A percentile compares a stretch with the other conserved stretches of the same genome.
phyloP scores from a whole-genome alignment of 257 asterid genomes.

The Solanum infundibuliforme region DNA sequence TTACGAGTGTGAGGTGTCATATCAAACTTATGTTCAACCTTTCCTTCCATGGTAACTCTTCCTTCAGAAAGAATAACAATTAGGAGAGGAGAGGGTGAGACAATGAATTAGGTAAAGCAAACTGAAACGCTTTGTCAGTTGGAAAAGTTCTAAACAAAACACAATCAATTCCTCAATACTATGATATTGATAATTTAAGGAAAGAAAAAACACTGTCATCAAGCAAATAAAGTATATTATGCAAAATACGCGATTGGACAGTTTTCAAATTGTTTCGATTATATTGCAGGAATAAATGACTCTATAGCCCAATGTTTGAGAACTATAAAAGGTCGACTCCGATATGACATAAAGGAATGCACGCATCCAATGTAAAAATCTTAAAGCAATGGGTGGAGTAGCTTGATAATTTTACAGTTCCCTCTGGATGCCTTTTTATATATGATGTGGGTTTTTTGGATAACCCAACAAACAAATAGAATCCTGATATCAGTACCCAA shows the following conservation, averaged over 20 bases:
- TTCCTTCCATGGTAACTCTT: conserved; percentile 53
- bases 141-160: not conserved
- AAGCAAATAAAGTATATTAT: not conserved
- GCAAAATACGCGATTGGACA: not conserved
- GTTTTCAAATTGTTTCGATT: not conserved
- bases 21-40: conserved; percentile 88
- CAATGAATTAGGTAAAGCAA: not conserved
- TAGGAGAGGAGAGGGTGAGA: not conserved
- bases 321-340: not conserved
- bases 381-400: not conserved
- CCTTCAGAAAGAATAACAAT: conserved; percentile 11
- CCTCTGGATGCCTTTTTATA: not conserved
- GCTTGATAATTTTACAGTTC: not conserved
- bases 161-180: not conserved
- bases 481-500: not conserved
- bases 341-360: not conserved
- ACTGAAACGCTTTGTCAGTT: not conserved
- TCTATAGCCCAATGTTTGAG: not conserved
- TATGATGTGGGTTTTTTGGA: not conserved
- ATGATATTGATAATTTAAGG: not conserved
- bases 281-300: not conserved
- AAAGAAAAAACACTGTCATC: not conserved
- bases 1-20: conserved; percentile 62
- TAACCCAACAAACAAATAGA: not conserved
- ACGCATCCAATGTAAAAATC: not conserved